Conservation (phyloP, 2,329 filamentous ascomycete species). For the Fusarium sp. region DNA sequence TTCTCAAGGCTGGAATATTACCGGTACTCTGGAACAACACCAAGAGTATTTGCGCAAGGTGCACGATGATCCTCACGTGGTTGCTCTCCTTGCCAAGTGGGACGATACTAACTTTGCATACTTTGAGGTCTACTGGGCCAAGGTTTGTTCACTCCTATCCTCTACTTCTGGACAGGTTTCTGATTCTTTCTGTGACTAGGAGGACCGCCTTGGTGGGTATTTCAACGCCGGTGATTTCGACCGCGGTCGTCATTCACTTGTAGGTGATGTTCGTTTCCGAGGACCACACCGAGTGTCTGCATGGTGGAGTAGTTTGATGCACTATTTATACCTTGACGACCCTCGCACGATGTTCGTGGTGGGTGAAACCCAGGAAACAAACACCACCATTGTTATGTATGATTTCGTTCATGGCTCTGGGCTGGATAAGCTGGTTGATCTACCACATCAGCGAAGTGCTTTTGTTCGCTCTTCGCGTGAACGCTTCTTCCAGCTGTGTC, state of each 20-base stretch:
- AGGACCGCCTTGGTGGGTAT: slow-evolving; percentile 67
- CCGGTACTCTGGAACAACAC: slow-evolving; percentile 79
- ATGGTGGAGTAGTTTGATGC: slow-evolving; percentile 72
- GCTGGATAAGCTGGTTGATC: slow-evolving; percentile 76
- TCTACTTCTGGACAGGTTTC: neutral
- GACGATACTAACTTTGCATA: slow-evolving; percentile 79
- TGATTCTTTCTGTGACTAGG: slow-evolving; percentile 49
- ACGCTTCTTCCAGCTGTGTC: slow-evolving; percentile 76
- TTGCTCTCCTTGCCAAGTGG: slow-evolving; percentile 77
- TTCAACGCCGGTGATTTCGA: slow-evolving; percentile 67
- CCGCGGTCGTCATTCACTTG: slow-evolving; percentile 68
- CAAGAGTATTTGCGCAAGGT: slow-evolving; percentile 75
- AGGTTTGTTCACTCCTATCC: slow-evolving; percentile 51
- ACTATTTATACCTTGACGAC: slow-evolving; percentile 72
- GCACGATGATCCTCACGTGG: slow-evolving; percentile 77
- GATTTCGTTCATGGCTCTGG: slow-evolving; percentile 80
- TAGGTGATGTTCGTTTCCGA: slow-evolving; percentile 69
- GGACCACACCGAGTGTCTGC: slow-evolving; percentile 70
- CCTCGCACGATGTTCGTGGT: slow-evolving; percentile 67
- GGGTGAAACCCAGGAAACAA: slow-evolving; percentile 79
- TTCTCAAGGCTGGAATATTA: slow-evolving; percentile 82
- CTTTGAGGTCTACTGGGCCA: slow-evolving; percentile 84
- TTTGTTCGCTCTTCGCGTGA: slow-evolving; percentile 73
- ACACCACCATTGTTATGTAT: slow-evolving; percentile 76
- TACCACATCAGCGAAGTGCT: slow-evolving; percentile 77